These are phyloP conservation scores for Metarhizium humberi DNA, from an alignment of 2,329 filamentous ascomycete genomes.

Conservation along the genomic window DNA sequence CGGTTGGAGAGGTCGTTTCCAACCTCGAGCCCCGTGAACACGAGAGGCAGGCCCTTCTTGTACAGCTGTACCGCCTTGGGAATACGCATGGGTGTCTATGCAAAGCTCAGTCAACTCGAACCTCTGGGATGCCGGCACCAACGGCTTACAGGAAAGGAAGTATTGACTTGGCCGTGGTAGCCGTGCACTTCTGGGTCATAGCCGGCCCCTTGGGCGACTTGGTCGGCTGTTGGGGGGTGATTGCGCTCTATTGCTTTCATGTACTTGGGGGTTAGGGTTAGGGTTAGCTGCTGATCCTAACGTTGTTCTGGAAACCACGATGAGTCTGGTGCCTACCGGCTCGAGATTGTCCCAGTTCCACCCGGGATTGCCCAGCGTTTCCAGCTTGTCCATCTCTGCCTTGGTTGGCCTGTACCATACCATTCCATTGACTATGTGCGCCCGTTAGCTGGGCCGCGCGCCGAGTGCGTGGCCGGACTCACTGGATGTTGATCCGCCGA, in stretches of 20 bases:
- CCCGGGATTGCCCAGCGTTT: constrained; percentile 12
- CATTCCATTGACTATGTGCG: constrained; percentile 14
- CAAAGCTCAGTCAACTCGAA: not conserved
- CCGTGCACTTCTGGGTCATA: constrained; percentile 21
- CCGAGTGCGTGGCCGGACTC: not conserved
- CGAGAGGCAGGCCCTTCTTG: constrained; percentile 11
- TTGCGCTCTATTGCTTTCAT: constrained; percentile 14
- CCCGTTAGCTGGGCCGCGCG: not conserved
- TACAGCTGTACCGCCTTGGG: constrained; percentile 12
- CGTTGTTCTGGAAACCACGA: not conserved
- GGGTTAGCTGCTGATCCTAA: not conserved
- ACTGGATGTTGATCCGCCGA: constrained; percentile 17
- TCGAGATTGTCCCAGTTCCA: constrained; percentile 26
- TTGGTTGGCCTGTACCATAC: constrained; percentile 14
- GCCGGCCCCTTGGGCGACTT: constrained; percentile 10
- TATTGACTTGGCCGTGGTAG: constrained; percentile 12
- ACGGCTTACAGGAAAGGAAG: constrained; percentile 13
- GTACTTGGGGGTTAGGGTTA: not conserved
- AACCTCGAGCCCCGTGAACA: constrained; percentile 12
- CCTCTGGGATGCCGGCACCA: not conserved
- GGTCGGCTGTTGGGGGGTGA: constrained; percentile 10
- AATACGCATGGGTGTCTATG: constrained; percentile 13
- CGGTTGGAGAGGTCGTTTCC: constrained; percentile 15
- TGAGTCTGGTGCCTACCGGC: constrained; percentile 8
- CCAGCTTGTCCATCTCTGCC: constrained; percentile 13